Percentiles rank a stretch among this genome's conserved stretches.
These are phyloP conservation scores for Maudiozyma barnettii DNA, from an alignment of 805 yeast species.

Conservation along the genomic window DNA sequence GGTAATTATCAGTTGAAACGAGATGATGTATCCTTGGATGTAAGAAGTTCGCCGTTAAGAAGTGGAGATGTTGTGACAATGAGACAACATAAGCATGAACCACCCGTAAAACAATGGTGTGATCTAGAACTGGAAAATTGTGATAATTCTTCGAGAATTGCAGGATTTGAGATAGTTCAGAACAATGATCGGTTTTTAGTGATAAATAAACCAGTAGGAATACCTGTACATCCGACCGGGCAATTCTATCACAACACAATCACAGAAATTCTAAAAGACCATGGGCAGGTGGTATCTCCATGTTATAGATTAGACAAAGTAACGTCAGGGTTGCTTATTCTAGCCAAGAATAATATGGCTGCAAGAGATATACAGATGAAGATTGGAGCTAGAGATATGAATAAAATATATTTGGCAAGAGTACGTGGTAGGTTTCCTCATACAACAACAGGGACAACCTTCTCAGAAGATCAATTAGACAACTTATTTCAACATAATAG, in stretches of 20 bases:
- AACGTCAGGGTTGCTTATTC: slow-evolving; percentile 83
- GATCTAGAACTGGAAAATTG: slow-evolving; percentile 6
- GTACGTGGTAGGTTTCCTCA: slow-evolving; percentile 77
- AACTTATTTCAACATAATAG: neutral
- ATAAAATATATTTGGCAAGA: slow-evolving; percentile 73
- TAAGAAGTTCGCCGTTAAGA: slow-evolving; percentile 9
- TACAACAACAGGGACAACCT: neutral
- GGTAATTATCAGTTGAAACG: slow-evolving; percentile 17
- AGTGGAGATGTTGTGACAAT: slow-evolving; percentile 23
- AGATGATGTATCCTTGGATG: slow-evolving; percentile 9
- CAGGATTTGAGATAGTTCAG: slow-evolving; percentile 51
- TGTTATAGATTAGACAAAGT: slow-evolving; percentile 84
- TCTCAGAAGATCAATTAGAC: slow-evolving; percentile 1
- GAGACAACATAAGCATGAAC: slow-evolving; percentile 73
- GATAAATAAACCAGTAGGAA: slow-evolving; percentile 85
- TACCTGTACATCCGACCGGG: slow-evolving; percentile 95
- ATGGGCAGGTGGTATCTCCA: slow-evolving; percentile 42
- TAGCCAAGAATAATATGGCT: slow-evolving; percentile 21
- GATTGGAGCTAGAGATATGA: slow-evolving; percentile 52
- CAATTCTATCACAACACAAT: slow-evolving; percentile 62
- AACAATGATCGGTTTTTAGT: slow-evolving; percentile 71
- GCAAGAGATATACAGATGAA: slow-evolving; percentile 62
- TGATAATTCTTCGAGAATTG: slow-evolving; percentile 10
- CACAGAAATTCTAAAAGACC: slow-evolving; percentile 62
- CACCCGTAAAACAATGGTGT: slow-evolving; percentile 50